Percentiles rank a stretch among this genome's conserved stretches.
Evolutionary conservation across 2,329 filamentous ascomycete species (phyloP).

Genomic region (Sordariomycetes sp.): DNA sequence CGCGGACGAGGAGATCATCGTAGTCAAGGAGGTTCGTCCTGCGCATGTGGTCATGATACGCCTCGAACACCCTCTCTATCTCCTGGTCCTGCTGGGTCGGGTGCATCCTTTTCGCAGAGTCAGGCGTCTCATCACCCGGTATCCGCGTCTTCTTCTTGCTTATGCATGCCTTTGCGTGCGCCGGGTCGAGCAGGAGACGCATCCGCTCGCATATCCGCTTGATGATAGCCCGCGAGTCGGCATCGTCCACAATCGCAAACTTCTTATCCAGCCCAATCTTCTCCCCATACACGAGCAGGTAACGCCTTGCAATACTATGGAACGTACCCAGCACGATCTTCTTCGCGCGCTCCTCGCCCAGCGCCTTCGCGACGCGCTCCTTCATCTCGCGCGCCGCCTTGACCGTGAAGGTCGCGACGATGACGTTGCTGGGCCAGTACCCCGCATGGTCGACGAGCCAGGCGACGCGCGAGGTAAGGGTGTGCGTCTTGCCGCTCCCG

Average conservation of each 20-base stretch:
- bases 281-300: conserved; percentile 72
- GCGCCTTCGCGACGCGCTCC: conserved; percentile 63
- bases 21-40: conserved; percentile 81
- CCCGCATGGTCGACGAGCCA: conserved; percentile 66
- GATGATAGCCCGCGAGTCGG: conserved; percentile 67
- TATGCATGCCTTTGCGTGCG: conserved; percentile 61
- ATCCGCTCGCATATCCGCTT: conserved; percentile 71
- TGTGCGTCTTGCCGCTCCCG: conserved; percentile 84
- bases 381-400: conserved; percentile 94
- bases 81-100: neutral
- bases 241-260: conserved; percentile 82
- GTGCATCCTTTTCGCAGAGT: neutral
- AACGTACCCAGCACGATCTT: conserved; percentile 85
- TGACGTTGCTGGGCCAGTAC: conserved; percentile 70
- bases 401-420: conserved; percentile 94
- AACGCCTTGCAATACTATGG: conserved; percentile 80
- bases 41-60: conserved; percentile 66
- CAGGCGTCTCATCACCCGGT: conserved; percentile 5
- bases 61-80: conserved; percentile 47
- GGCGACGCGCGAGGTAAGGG: conserved; percentile 80
- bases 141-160: conserved; percentile 51
- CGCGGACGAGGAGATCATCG: conserved; percentile 79
- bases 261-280: conserved; percentile 69
- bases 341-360: conserved; percentile 64
- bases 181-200: conserved; percentile 54